A percentile compares a stretch with the other conserved stretches of the same genome.
phyloP scores from a whole-genome alignment of 2,329 filamentous ascomycete genomes.

The Tolypocladium ophioglossoides region DNA sequence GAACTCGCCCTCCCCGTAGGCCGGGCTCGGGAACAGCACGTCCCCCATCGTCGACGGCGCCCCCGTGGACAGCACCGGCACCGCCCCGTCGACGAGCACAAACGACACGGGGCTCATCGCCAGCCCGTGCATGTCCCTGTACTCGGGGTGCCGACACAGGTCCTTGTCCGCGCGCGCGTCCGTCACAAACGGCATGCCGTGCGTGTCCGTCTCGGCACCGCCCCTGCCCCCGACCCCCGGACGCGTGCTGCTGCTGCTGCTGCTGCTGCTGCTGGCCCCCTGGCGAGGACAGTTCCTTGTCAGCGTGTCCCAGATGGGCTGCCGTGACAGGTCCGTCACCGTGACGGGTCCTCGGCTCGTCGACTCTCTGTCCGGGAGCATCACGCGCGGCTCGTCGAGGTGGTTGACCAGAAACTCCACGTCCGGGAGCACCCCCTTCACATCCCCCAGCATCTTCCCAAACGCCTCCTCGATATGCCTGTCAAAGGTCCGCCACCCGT shows the following conservation, averaged over 20 bases:
- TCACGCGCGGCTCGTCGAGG: constrained; percentile 35
- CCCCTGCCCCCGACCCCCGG: neutral
- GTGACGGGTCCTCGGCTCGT: constrained; percentile 1
- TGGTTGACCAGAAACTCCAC: constrained; percentile 34
- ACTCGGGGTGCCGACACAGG: constrained; percentile 34
- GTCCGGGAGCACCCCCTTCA: constrained; percentile 20
- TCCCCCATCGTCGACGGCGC: constrained; percentile 37
- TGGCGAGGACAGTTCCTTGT: constrained; percentile 18
- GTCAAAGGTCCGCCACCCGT: constrained; percentile 21
- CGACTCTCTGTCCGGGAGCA: constrained; percentile 14
- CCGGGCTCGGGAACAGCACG: constrained; percentile 39
- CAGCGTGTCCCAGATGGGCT: constrained; percentile 19
- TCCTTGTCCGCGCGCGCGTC: constrained; percentile 18
- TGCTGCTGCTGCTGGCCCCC: neutral
- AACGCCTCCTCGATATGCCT: constrained; percentile 21
- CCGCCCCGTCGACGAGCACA: constrained; percentile 23
- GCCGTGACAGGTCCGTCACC: constrained; percentile 15
- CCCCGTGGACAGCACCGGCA: constrained; percentile 37
- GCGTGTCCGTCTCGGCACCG: constrained; percentile 1
- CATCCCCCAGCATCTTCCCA: constrained; percentile 15
- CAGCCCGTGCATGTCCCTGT: constrained; percentile 31
- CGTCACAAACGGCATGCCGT: constrained; percentile 25
- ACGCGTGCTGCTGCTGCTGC: neutral
- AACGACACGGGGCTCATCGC: constrained; percentile 32
- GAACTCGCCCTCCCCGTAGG: constrained; percentile 33